A percentile compares a stretch with the other conserved stretches of the same genome.
phyloP scores from a whole-genome alignment of 176 grass and related monocot genomes.

The Lolium multiflorum region DNA sequence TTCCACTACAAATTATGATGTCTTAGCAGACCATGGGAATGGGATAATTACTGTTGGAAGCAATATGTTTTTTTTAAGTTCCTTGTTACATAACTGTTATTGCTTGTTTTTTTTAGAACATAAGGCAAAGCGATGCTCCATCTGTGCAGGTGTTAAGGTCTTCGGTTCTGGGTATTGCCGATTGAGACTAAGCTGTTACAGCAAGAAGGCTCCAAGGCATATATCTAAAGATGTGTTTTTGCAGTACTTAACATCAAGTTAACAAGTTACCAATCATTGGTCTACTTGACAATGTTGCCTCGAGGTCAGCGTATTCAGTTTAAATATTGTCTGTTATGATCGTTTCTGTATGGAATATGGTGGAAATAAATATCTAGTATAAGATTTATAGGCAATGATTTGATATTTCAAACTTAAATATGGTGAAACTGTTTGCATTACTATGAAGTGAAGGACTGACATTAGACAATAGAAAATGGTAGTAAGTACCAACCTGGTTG shows the following conservation, averaged over 20 bases:
- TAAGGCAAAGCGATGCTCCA: background rate
- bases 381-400: background rate
- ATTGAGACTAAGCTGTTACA: constrained; percentile 37
- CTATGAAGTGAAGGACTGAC: background rate
- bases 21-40: background rate
- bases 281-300: constrained; percentile 14
- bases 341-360: constrained; percentile 27
- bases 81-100: constrained; percentile 7
- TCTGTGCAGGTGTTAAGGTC: constrained; percentile 37
- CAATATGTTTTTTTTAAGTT: background rate
- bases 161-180: constrained; percentile 13
- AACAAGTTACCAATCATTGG: constrained; percentile 28
- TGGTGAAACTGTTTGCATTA: background rate
- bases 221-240: constrained; percentile 26
- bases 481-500: constrained; percentile 18
- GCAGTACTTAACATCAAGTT: constrained; percentile 2
- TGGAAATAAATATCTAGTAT: constrained; percentile 17
- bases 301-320: constrained; percentile 30
- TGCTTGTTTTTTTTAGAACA: constrained; percentile 4
- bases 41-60: background rate
- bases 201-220: background rate
- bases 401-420: constrained; percentile 13
- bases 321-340: background rate
- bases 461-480: background rate
- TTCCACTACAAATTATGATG: background rate